Base-by-base conservation (phyloP, 768 basidiomycete genomes). In the Suillus subluteus region DNA sequence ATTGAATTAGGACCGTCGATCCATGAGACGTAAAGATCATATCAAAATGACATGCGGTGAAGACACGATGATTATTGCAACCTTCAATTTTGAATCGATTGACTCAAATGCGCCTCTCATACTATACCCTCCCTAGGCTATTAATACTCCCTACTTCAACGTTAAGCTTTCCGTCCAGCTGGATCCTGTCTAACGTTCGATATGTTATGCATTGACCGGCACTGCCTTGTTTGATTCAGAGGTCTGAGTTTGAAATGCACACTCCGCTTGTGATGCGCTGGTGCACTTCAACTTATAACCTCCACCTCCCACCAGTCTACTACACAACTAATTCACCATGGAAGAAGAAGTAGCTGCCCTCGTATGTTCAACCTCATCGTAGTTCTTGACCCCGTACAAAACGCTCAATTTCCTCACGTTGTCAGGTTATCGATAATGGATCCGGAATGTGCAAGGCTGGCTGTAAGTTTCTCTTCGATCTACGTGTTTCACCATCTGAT, bases 371-470 rank as follows among this genome's bases (percentile, higher is more conserved):
- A 21, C 5, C 1, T 0, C 44, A 50, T 38, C 35, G 46, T 55
- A 68, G 44, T n/a, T n/a, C 40, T n/a, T 18, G 58, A 64, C 55
- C 66, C 54, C 37, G 8, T n/a, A 58, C 55, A 18, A 23, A 52
- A 11, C 26, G 30, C 56, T 67, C 48, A 71, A 48, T 23, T 18
- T 62, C 48, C 37, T 37, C 30, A 58, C 38, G 21, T 70, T 16
- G 2, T n/a, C 61, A 92, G 91, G 92, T 94, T 80, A 91, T 93
- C 78, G 91, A 95, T 81, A 94, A 94, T 80, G 95, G 94, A 77
- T 98, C 96, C 77, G 97, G 96, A 82, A 99, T 98, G 96, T 98
- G 96, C 91, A 99, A 99, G 85, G 97, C 97, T 88, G 97, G 98
- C 82, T 95, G 93, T 94, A 79, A 74, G 91, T 90, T 72, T 65